Evolutionary conservation across 192 early-diverging fungal species (phyloP).

Genomic region (Coemansia sp.): DNA sequence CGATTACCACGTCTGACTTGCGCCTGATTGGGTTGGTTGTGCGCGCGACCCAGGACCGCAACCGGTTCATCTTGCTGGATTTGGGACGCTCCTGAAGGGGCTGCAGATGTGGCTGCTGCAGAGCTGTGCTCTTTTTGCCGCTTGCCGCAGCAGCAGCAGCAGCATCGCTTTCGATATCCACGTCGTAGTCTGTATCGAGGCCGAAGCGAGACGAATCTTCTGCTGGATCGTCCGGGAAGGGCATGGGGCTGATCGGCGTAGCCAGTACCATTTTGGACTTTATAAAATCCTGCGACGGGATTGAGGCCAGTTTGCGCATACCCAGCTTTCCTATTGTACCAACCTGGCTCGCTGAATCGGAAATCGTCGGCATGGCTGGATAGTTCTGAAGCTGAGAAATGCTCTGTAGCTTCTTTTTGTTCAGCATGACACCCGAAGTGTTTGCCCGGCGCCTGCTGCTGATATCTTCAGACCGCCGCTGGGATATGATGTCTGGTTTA

Average conservation of each 20-base stretch:
- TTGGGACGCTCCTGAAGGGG: slow-evolving; percentile 31
- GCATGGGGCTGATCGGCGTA: slow-evolving; percentile 46
- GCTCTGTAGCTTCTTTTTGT: slow-evolving; percentile 55
- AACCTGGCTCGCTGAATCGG: slow-evolving; percentile 23
- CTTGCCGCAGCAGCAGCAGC: background rate
- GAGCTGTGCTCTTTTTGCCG: background rate
- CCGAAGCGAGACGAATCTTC: slow-evolving; percentile 17
- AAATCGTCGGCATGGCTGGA: slow-evolving; percentile 27
- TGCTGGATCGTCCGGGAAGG: slow-evolving; percentile 47
- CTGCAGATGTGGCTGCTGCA: slow-evolving; percentile 19
- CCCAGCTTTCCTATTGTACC: slow-evolving; percentile 14
- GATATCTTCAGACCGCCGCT: slow-evolving; percentile 48
- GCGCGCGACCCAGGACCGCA: slow-evolving; percentile 54
- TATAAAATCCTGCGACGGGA: slow-evolving; percentile 52
- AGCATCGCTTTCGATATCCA: slow-evolving; percentile 19
- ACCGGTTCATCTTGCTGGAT: slow-evolving; percentile 49
- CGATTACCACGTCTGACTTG: slow-evolving; percentile 43
- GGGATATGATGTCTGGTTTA: slow-evolving; percentile 28
- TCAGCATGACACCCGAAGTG: slow-evolving; percentile 51
- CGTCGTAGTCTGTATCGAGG: slow-evolving; percentile 19
- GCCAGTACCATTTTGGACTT: slow-evolving; percentile 12
- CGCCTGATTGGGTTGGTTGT: slow-evolving; percentile 53
- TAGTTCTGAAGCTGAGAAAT: slow-evolving; percentile 49
- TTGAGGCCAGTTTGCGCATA: slow-evolving; percentile 39
- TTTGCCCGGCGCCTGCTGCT: slow-evolving; percentile 48